These are phyloP conservation scores for Xylaria sp. DNA, from an alignment of 2,329 filamentous ascomycete genomes.

Conservation along the genomic window DNA sequence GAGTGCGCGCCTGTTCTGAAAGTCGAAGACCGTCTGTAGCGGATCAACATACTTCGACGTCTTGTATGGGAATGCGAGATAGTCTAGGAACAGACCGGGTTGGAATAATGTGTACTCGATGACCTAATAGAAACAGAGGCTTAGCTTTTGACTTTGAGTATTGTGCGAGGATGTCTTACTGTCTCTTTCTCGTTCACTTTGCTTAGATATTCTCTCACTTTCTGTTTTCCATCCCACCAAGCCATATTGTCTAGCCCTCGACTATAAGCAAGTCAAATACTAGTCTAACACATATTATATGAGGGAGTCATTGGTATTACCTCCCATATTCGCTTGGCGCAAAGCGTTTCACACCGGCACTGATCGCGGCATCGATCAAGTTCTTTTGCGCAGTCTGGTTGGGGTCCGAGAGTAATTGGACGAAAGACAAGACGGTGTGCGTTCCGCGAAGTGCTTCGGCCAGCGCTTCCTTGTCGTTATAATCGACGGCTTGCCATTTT, in stretches of 20 bases:
- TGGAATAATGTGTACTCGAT: slow-evolving; percentile 68
- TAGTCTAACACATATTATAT: neutral
- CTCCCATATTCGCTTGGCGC: slow-evolving; percentile 68
- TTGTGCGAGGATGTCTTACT: slow-evolving; percentile 43
- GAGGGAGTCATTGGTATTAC: slow-evolving; percentile 34
- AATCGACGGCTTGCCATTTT: slow-evolving; percentile 56
- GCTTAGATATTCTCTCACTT: slow-evolving; percentile 59
- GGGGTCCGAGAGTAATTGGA: slow-evolving; percentile 50
- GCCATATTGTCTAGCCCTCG: slow-evolving; percentile 49
- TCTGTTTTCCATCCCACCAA: slow-evolving; percentile 63
- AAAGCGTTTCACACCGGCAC: slow-evolving; percentile 68
- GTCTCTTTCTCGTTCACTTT: slow-evolving; percentile 60
- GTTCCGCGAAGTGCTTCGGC: slow-evolving; percentile 54
- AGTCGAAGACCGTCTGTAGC: slow-evolving; percentile 53
- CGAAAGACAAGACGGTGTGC: slow-evolving; percentile 64
- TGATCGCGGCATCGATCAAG: slow-evolving; percentile 68
- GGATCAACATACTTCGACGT: slow-evolving; percentile 56
- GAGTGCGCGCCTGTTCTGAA: slow-evolving; percentile 55
- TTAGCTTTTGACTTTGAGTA: neutral
- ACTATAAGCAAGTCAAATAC: slow-evolving; percentile 10
- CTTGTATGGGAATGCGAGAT: slow-evolving; percentile 61
- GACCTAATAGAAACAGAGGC: slow-evolving; percentile 49
- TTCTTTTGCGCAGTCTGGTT: slow-evolving; percentile 58
- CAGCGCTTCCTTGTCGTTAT: slow-evolving; percentile 54
- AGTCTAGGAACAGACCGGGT: slow-evolving; percentile 64